Evolutionary conservation across 257 asterid species (phyloP).

Genomic region (Agastache rugosa): DNA sequence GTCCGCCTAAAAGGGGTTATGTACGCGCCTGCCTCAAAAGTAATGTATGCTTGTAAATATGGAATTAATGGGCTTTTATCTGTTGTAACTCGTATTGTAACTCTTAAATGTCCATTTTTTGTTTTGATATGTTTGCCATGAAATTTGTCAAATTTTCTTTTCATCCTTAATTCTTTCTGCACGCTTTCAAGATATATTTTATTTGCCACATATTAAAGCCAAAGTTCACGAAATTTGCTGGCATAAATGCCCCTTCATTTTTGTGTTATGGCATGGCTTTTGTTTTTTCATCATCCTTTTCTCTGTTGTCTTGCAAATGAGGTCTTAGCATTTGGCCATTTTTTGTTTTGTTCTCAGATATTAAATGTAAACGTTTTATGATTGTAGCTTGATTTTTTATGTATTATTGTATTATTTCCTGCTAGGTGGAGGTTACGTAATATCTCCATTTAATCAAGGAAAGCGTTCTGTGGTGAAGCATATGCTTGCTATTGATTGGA

Average conservation of each 20-base stretch:
- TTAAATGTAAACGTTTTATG: slow-evolving; percentile 21
- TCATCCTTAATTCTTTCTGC: slow-evolving; percentile 9
- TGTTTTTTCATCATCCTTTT: slow-evolving; percentile 11
- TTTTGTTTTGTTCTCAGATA: slow-evolving; percentile 21
- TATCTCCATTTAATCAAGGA: slow-evolving; percentile 84
- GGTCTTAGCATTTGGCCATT: slow-evolving; percentile 31
- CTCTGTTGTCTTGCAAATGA: slow-evolving; percentile 14
- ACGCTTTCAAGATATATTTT: slow-evolving; percentile 19
- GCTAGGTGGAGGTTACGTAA: slow-evolving; percentile 95
- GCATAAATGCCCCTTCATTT: slow-evolving; percentile 12
- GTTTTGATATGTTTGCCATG: slow-evolving; percentile 16
- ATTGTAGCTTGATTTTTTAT: slow-evolving; percentile 34
- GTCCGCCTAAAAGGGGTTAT: slow-evolving; percentile 79
- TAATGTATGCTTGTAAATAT: slow-evolving; percentile 75
- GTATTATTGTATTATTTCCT: slow-evolving; percentile 36
- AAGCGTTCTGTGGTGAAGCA: slow-evolving; percentile 82
- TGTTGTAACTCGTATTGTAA: slow-evolving; percentile 1
- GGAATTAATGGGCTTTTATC: slow-evolving; percentile 30
- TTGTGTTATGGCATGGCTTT: slow-evolving; percentile 11
- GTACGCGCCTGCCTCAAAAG: slow-evolving; percentile 99
- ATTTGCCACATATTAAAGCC: slow-evolving; percentile 5
- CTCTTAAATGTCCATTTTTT: slow-evolving; percentile 17
- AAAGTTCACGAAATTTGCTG: neutral
- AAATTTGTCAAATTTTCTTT: slow-evolving; percentile 2
- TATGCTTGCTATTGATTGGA: slow-evolving; percentile 99